These are phyloP conservation scores for Iberis amara DNA, from an alignment of 441 rosid genomes.

Conservation along the genomic window DNA sequence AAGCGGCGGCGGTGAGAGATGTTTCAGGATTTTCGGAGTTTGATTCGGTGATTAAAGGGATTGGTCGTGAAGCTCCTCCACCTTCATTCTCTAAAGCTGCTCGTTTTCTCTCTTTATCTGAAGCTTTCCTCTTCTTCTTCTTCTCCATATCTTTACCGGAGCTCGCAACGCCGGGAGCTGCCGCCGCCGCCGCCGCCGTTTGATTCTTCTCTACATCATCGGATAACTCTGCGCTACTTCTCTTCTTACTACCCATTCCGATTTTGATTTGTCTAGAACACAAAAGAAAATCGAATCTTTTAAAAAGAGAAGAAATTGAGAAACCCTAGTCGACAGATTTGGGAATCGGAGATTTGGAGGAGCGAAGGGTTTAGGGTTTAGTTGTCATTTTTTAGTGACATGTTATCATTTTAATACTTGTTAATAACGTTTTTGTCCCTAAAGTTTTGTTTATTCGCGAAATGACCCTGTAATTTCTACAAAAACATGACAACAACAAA, in stretches of 20 bases:
- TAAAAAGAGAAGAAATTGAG: not conserved
- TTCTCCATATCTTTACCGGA: constrained; percentile 68
- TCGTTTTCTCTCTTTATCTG: constrained; percentile 61
- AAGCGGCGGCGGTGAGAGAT: constrained; percentile 27
- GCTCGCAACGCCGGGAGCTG: constrained; percentile 29
- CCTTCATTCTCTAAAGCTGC: constrained; percentile 27
- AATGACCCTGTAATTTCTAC: no score
- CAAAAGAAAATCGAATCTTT: not conserved
- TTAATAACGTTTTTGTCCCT: no score
- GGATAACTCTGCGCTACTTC: constrained; percentile 34
- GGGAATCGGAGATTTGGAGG: not conserved
- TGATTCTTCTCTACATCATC: constrained; percentile 33
- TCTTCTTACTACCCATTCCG: constrained; percentile 58
- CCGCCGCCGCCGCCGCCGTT: constrained; percentile 26
- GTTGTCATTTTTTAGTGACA: no score
- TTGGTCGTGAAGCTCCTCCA: constrained; percentile 21
- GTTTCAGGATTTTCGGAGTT: constrained; percentile 28
- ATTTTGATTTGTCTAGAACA: no score
- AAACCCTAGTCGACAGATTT: not conserved
- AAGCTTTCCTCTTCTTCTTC: constrained; percentile 59
- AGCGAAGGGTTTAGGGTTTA: no score
- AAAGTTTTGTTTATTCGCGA: no score
- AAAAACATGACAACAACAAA: no score
- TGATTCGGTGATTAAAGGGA: constrained; percentile 14
- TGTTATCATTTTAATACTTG: no score